phyloP scores from a whole-genome alignment of 169 alveolate genomes.

The Plasmodium falciparum region DNA sequence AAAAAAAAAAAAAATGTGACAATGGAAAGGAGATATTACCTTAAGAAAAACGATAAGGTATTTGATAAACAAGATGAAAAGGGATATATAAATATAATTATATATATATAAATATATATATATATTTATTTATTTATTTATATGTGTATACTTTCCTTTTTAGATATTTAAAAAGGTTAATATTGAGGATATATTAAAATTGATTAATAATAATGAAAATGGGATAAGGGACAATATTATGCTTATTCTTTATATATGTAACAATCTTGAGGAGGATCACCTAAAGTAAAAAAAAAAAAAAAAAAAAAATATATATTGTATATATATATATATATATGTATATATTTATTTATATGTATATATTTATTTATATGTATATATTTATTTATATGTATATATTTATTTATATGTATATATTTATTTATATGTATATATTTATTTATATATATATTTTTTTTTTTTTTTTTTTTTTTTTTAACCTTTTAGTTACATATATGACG shows the following conservation, averaged over 20 bases:
- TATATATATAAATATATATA: no score
- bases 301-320: not conserved
- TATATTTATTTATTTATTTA: no score
- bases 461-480: not conserved
- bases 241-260: conserved; percentile 38
- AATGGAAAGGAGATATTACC: no score
- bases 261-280: conserved; percentile 45
- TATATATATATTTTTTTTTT: not conserved
- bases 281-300: conserved; percentile 15
- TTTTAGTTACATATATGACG: not conserved
- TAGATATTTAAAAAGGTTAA: conserved; percentile 35
- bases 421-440: not conserved
- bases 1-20: no score
- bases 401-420: not conserved
- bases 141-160: not conserved
- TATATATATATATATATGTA: not conserved
- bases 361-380: not conserved
- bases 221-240: conserved; percentile 13
- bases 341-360: conserved; percentile 3
- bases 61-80: no score
- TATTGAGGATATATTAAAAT: conserved; percentile 32
- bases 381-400: not conserved
- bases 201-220: conserved; percentile 1
- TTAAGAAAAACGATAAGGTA: no score
- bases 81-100: no score